Evolutionary conservation across 2,329 filamentous ascomycete species (phyloP), one percentile per base, ranked within the genome.

Genomic region (Aspergillus pseudoterreus): DNA sequence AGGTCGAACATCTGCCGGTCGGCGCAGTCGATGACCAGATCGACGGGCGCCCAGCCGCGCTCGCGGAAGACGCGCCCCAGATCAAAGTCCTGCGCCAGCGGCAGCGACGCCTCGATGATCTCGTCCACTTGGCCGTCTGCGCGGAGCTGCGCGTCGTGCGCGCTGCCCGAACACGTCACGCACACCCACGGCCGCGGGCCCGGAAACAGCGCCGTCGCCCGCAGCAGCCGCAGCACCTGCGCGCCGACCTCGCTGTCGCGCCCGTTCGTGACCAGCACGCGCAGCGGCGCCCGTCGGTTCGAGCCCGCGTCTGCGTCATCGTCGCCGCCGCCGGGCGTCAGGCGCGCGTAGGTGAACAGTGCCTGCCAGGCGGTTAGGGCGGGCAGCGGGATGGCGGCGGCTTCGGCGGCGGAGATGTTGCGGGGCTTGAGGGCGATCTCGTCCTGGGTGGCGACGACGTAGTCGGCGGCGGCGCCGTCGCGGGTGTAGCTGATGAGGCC

Each of bases 341-440:
- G 56, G 2, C 59, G 60, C 5, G 65, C 69, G 52, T 73, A 65
- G 12, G 53, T 59, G 53, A 73, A 74, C 24, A 75, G 58, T 3
- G 69, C 71, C 58, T 75, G 71, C 69, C 71, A 76, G 9, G 70
- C 73, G 27, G 70, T 73, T 47, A 75, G 62, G 6, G 63, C 67
- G 2, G 69, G 66, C 4, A 73, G 55, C 0, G 72, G 71, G 10
- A 75, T 61, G 4, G 71, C 66, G 6, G 68, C 66, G 2, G 70
- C 70, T 46, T 70, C 65, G 4, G 60, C 60, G 0, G 64, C 60
- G 15, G 60, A 62, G 24, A 74, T 60, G 52, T 71, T 73, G n/a
- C 49, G 52, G 11, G 71, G 71, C 47, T 71, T 72, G 30, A 63
- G 58, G 11, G 70, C 64, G 21, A 76, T 52, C 54, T 76, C 72